Conservation (phyloP, 139 green algal species). For the Parachlorella kessleri region DNA sequence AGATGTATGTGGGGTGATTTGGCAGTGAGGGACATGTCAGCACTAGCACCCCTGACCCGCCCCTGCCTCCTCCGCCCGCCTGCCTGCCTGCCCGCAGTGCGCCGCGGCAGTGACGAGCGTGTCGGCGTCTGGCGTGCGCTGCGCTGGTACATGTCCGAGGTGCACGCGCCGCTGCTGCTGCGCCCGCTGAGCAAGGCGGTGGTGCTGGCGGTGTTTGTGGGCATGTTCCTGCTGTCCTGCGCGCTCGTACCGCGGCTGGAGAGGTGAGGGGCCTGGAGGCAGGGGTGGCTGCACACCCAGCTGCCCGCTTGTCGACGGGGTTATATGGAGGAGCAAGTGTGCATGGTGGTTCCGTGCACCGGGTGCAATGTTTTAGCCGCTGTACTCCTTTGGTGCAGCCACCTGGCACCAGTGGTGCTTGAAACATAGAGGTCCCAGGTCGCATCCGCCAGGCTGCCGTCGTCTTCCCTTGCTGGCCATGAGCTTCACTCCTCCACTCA, state of each 20-base stretch:
- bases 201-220: constrained; percentile 54
- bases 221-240: constrained; percentile 30
- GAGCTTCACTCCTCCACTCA: constrained; percentile 24
- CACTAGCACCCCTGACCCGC: too few relatives aligned
- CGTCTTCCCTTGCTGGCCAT: not conserved
- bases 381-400: constrained; percentile 24
- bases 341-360: too few relatives aligned
- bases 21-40: too few relatives aligned
- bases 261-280: constrained; percentile 19
- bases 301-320: too few relatives aligned
- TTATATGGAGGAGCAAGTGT: too few relatives aligned
- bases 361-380: too few relatives aligned
- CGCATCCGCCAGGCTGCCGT: not conserved
- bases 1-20: too few relatives aligned
- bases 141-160: constrained; percentile 59
- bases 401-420: constrained; percentile 17
- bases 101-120: constrained; percentile 1
- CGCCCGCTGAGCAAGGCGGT: constrained; percentile 46
- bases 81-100: too few relatives aligned
- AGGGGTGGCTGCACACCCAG: too few relatives aligned
- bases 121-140: constrained; percentile 20
- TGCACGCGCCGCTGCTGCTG: constrained; percentile 64
- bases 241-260: constrained; percentile 46
- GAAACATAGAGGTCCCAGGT: not conserved
- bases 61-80: too few relatives aligned